Conservation (phyloP, 805 yeast species). For the Starmerella lactis-condensi region DNA sequence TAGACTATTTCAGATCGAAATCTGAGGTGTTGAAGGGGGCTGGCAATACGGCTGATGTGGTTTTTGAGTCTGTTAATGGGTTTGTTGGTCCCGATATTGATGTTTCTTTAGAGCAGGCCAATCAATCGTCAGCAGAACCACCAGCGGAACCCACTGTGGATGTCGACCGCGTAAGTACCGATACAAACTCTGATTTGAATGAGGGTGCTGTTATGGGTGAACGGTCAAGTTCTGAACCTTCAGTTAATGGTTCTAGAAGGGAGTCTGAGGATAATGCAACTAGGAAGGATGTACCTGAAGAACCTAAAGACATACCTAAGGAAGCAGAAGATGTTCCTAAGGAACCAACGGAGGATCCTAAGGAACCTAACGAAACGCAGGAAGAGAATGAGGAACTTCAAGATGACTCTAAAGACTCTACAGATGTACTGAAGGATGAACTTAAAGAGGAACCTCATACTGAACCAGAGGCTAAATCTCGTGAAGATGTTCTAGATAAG, state of each 20-base stretch:
- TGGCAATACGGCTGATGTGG: constrained; percentile 41
- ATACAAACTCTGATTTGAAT: too few relatives aligned
- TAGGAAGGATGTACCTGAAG: constrained; percentile 5
- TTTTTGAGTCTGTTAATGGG: constrained; percentile 42
- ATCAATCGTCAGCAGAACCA: not conserved
- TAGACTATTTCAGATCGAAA: constrained; percentile 46
- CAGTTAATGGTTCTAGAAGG: not conserved
- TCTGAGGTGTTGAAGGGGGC: constrained; percentile 40
- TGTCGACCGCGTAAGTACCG: too few relatives aligned
- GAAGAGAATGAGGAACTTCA: constrained; percentile 3
- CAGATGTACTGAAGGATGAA: not conserved
- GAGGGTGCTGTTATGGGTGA: too few relatives aligned
- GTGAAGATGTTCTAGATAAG: constrained; percentile 14
- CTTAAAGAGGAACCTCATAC: too few relatives aligned
- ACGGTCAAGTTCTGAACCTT: too few relatives aligned
- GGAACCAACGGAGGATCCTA: constrained; percentile 5
- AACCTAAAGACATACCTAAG: constrained; percentile 2
- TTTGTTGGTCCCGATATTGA: constrained; percentile 19
- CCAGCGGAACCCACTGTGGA: not conserved
- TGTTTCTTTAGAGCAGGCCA: not conserved
- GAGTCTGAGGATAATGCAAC: constrained; percentile 5
- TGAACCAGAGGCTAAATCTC: constrained; percentile 10
- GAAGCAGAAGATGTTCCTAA: too few relatives aligned
- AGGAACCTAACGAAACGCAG: constrained; percentile 7
- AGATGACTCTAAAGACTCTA: constrained; percentile 1